These are phyloP conservation scores for Phytophthora lateralis DNA, from an alignment of 352 stramenopile species.

Conservation along the genomic window DNA sequence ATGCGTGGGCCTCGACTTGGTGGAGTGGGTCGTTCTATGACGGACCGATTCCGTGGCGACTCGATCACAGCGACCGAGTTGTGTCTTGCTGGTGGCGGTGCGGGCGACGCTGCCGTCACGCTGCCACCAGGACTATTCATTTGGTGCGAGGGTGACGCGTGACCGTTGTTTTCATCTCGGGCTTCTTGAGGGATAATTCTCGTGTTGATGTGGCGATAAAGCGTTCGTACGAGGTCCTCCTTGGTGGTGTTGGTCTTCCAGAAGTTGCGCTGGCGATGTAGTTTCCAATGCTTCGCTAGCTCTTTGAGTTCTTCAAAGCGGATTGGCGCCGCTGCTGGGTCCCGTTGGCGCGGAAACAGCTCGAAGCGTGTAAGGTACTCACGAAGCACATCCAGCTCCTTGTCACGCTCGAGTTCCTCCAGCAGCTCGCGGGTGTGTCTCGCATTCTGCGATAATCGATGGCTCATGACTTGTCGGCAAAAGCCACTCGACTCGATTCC, in stretches of 20 bases:
- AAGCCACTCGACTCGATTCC: not conserved
- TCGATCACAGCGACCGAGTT: conserved; percentile 39
- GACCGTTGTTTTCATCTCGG: conserved; percentile 48
- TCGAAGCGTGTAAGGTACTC: conserved; percentile 84
- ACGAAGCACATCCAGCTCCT: conserved; percentile 86
- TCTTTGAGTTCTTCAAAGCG: conserved; percentile 93
- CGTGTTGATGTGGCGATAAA: conserved; percentile 89
- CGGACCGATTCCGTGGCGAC: conserved; percentile 61
- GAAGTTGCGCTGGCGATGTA: conserved; percentile 89
- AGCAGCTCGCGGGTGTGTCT: conserved; percentile 82
- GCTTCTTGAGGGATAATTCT: conserved; percentile 79
- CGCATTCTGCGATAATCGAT: conserved; percentile 83
- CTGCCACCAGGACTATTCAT: conserved; percentile 16
- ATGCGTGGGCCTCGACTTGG: conserved; percentile 27
- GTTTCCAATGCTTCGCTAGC: conserved; percentile 89
- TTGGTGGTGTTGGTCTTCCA: conserved; percentile 91
- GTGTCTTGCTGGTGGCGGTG: conserved; percentile 44
- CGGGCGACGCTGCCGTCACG: conserved; percentile 29
- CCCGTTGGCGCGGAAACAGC: conserved; percentile 76
- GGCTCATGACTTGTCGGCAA: conserved; percentile 55
- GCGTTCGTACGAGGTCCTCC: conserved; percentile 84
- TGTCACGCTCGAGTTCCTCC: conserved; percentile 86
- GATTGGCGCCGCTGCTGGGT: conserved; percentile 77
- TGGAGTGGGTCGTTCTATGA: conserved; percentile 37
- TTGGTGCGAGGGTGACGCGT: conserved; percentile 19